Base-by-base conservation (phyloP, 305 asterid genomes). In the Ilex paraguariensis region DNA sequence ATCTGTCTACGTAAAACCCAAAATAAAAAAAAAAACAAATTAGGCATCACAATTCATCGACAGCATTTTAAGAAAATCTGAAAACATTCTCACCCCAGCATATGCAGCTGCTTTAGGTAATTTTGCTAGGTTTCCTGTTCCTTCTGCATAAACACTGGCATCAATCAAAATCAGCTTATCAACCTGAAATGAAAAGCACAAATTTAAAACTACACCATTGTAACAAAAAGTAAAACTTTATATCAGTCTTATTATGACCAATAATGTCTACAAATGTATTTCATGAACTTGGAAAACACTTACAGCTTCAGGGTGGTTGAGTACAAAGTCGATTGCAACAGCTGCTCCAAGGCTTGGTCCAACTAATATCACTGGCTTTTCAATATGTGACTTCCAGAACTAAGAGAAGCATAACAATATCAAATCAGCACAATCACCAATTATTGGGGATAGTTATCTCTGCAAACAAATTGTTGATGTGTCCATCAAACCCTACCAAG, bases 291-390 rank as follows among this genome's bases (percentile, higher is more conserved):
- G 28, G 30, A 51, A 40, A 65, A 68, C 56, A 64, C 87, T 73
- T 78, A 89, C 98, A 66, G 90, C 89, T 79, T 89, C 90, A 30
- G 98, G 98, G 62, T 92, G 66, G 60, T 80, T 81, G 70, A 72
- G 69, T 50, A 62, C 75, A 65, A 92, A 87, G 72, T 92, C 97
- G 33, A 89, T 85, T 68, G 96, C 93, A 44, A 92, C 84, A 3
- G 98, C 96, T 56, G 96, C 91, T 71, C 97, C 98, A 54, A 92
- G 96, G 74, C 98, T 92, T 60, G 98, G 97, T 64, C 98, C 97
- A 21, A 92, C 96, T 71, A 92, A 74, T 66, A 77, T 75, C 95
- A 87, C 81, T 44, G 96, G 98, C 71, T 81, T 78, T 73, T 74
- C 79, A 66, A 92, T 84, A 54, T 89, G 68, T 28, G 93, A 71